These are phyloP conservation scores for Penicillium tannophilum DNA, from an alignment of 495 filamentous ascomycete genomes.

Conservation along the genomic window DNA sequence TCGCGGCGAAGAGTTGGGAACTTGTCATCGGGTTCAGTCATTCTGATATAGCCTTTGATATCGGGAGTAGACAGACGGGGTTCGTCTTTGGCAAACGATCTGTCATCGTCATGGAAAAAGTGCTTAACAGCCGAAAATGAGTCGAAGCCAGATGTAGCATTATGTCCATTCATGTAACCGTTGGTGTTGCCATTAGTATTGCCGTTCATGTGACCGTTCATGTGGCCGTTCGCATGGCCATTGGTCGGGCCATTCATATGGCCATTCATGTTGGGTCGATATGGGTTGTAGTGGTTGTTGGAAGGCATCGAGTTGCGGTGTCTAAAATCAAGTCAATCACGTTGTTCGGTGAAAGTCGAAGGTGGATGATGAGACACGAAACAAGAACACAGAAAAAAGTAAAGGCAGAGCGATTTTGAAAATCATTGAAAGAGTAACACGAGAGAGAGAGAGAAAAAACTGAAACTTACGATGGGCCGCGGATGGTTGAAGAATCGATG, in stretches of 20 bases:
- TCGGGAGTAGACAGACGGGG: slow-evolving; percentile 59
- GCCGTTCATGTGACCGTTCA: slow-evolving; percentile 39
- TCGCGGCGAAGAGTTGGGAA: slow-evolving; percentile 82
- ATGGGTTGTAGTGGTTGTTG: slow-evolving; percentile 58
- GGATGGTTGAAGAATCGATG: slow-evolving; percentile 32
- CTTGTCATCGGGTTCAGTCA: slow-evolving; percentile 75
- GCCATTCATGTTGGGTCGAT: slow-evolving; percentile 50
- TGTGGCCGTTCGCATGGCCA: slow-evolving; percentile 7
- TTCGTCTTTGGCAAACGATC: slow-evolving; percentile 47
- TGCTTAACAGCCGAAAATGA: slow-evolving; percentile 78
- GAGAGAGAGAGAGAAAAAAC: not conserved
- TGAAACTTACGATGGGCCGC: slow-evolving; percentile 44
- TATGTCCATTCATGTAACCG: slow-evolving; percentile 43
- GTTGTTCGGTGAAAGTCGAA: slow-evolving; percentile 9
- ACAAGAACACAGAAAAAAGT: not conserved
- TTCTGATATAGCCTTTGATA: slow-evolving; percentile 67
- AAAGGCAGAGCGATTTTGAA: not conserved
- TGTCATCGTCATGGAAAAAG: slow-evolving; percentile 78
- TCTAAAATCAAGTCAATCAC: not conserved
- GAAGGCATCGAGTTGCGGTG: slow-evolving; percentile 92
- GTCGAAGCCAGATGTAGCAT: slow-evolving; percentile 54
- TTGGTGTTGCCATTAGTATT: not conserved
- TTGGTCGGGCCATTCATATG: slow-evolving; percentile 22
- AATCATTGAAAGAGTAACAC: too few species aligned
- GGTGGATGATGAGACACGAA: not conserved